These are phyloP conservation scores for Phytophthora fragariae DNA, from an alignment of 352 stramenopile genomes.

Conservation along the genomic window DNA sequence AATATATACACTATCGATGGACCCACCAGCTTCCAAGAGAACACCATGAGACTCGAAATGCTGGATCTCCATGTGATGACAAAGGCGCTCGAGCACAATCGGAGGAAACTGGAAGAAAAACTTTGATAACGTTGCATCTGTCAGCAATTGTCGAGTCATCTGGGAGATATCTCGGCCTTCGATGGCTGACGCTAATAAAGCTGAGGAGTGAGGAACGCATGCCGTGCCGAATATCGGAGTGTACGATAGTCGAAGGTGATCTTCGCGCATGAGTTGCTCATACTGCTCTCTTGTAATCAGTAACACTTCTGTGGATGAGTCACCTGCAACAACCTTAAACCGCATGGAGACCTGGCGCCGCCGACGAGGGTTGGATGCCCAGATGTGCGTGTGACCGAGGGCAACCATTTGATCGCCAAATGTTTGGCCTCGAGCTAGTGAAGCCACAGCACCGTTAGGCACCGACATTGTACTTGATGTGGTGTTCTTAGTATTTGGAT, in stretches of 20 bases:
- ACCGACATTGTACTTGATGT: not conserved
- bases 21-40: slow-evolving; percentile 31
- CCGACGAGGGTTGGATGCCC: slow-evolving; percentile 19
- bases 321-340: slow-evolving; percentile 48
- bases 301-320: slow-evolving; percentile 57
- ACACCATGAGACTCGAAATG: slow-evolving; percentile 26
- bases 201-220: not conserved
- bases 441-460: slow-evolving; percentile 31
- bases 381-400: slow-evolving; percentile 48
- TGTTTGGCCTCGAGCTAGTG: slow-evolving; percentile 48
- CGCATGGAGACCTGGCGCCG: slow-evolving; percentile 12
- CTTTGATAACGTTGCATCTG: slow-evolving; percentile 43
- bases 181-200: slow-evolving; percentile 12
- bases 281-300: slow-evolving; percentile 50
- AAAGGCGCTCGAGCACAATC: slow-evolving; percentile 59
- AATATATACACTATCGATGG: slow-evolving; percentile 41
- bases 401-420: slow-evolving; percentile 68
- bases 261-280: slow-evolving; percentile 44
- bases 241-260: slow-evolving; percentile 53
- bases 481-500: not conserved
- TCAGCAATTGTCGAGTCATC: slow-evolving; percentile 42
- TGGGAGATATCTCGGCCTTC: slow-evolving; percentile 34
- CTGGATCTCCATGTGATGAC: slow-evolving; percentile 50
- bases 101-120: slow-evolving; percentile 67
- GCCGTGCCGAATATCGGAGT: slow-evolving; percentile 27